A percentile compares a stretch with the other conserved stretches of the same genome.
These are phyloP conservation scores for Chondrostereum purpureum DNA, from an alignment of 1,284 basidiomycete species.

Conservation along the genomic window DNA sequence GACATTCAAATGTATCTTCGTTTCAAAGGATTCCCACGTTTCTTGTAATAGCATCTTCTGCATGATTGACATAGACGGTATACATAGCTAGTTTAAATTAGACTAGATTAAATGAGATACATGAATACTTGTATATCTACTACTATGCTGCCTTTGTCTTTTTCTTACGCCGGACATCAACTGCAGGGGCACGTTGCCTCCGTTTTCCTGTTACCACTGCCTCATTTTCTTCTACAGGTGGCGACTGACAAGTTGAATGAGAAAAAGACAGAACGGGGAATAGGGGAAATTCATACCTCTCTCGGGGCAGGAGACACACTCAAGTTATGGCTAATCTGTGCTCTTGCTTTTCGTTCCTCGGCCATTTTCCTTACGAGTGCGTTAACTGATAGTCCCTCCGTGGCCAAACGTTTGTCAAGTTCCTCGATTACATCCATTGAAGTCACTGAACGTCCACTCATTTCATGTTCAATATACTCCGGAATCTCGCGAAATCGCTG, in stretches of 20 bases:
- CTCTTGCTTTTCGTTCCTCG: not conserved
- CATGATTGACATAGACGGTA: too few relatives aligned
- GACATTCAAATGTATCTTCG: too few relatives aligned
- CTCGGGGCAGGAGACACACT: not conserved
- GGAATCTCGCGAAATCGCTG: slow-evolving; percentile 21
- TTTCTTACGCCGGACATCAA: too few relatives aligned
- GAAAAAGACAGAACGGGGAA: not conserved
- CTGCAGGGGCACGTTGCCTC: too few relatives aligned
- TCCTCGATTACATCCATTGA: slow-evolving; percentile 12
- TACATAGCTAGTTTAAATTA: too few relatives aligned
- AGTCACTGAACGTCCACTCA: slow-evolving; percentile 7
- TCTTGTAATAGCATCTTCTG: too few relatives aligned
- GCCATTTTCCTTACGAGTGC: not conserved
- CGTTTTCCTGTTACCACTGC: too few relatives aligned
- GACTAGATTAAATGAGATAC: too few relatives aligned
- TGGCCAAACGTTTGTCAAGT: slow-evolving; percentile 9
- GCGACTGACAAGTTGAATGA: not conserved
- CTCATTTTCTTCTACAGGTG: too few relatives aligned
- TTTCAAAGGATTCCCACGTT: too few relatives aligned
- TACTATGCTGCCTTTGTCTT: too few relatives aligned
- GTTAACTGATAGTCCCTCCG: not conserved
- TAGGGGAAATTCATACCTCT: not conserved
- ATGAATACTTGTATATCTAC: too few relatives aligned
- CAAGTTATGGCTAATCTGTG: not conserved
- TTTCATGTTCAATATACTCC: slow-evolving; percentile 15